Conservation (phyloP, 1,284 basidiomycete species). For the Malassezia sp. region DNA sequence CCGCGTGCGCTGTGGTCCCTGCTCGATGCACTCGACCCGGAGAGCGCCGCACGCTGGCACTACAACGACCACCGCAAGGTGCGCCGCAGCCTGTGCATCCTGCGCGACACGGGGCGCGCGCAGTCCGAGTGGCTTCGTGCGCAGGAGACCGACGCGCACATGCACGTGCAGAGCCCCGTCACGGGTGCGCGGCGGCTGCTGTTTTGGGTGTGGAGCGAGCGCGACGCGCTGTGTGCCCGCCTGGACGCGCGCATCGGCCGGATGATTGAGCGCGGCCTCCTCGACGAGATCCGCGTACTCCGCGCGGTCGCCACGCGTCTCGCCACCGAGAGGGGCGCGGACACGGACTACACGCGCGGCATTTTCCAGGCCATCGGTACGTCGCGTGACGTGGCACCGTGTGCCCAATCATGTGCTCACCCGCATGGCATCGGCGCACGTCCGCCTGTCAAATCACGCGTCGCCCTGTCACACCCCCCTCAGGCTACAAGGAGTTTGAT, state of each 20-base stretch:
- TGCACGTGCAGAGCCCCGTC: neutral
- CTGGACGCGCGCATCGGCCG: conserved; percentile 70
- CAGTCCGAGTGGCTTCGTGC: conserved; percentile 61
- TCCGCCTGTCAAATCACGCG: neutral
- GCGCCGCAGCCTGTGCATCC: conserved; percentile 64
- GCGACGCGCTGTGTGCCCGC: conserved; percentile 56
- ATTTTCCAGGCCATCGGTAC: conserved; percentile 89
- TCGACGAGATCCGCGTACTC: conserved; percentile 64
- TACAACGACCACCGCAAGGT: conserved; percentile 89
- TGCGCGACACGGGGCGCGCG: conserved; percentile 59
- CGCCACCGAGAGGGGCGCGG: conserved; percentile 15
- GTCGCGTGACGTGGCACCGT: too few relatives aligned
- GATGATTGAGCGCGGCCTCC: conserved; percentile 78
- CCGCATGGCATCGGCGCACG: too few relatives aligned
- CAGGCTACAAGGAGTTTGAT: conserved; percentile 83
- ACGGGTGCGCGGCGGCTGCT: conserved; percentile 56
- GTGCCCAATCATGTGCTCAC: neutral
- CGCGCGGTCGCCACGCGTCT: conserved; percentile 49
- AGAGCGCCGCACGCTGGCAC: conserved; percentile 77
- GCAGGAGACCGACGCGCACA: conserved; percentile 38
- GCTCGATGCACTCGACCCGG: conserved; percentile 61
- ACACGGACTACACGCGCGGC: conserved; percentile 56
- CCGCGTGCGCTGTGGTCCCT: conserved; percentile 60
- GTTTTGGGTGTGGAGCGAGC: conserved; percentile 81
- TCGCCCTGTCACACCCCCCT: too few relatives aligned